Percentiles rank a stretch among this genome's conserved stretches.
Conservation (phyloP, 2,329 filamentous ascomycete species). For the Colletotrichum lini region DNA sequence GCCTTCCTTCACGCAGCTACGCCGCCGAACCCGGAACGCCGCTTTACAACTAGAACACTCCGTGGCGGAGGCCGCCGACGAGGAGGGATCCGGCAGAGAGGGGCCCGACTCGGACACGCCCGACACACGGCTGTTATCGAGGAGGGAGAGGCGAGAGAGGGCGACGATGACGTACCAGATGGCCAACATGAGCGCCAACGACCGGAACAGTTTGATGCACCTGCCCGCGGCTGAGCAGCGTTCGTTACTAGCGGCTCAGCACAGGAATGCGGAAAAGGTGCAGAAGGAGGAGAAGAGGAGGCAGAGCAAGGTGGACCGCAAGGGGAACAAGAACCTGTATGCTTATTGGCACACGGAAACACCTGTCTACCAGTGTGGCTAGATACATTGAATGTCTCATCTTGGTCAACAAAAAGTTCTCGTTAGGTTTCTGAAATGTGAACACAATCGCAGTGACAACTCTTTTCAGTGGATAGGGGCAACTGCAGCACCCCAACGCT, state of each 20-base stretch:
- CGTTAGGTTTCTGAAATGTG: too few relatives aligned
- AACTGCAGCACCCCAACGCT: too few relatives aligned
- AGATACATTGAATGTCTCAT: background rate
- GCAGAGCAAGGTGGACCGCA: slow-evolving; percentile 42
- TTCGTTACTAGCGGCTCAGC: slow-evolving; percentile 47
- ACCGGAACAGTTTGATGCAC: slow-evolving; percentile 47
- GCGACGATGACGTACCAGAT: slow-evolving; percentile 43
- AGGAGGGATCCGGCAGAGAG: background rate
- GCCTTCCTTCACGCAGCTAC: background rate
- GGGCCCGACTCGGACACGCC: background rate
- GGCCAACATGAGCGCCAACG: slow-evolving; percentile 46
- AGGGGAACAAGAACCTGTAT: slow-evolving; percentile 46
- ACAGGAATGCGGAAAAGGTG: slow-evolving; percentile 48
- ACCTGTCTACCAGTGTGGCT: slow-evolving; percentile 34
- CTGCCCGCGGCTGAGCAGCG: slow-evolving; percentile 49
- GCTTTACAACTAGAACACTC: background rate
- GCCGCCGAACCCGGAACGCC: background rate
- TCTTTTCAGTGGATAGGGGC: too few relatives aligned
- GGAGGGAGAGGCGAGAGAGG: slow-evolving; percentile 35
- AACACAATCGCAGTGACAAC: too few relatives aligned
- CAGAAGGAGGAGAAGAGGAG: slow-evolving; percentile 41
- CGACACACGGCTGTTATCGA: slow-evolving; percentile 17
- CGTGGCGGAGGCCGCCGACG: background rate
- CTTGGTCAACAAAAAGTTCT: too few relatives aligned
- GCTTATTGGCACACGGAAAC: slow-evolving; percentile 45